Evolutionary conservation across 768 basidiomycete genomes (phyloP), one percentile per base, ranked within the genome.

Genomic region (Rubroboletus satanas): DNA sequence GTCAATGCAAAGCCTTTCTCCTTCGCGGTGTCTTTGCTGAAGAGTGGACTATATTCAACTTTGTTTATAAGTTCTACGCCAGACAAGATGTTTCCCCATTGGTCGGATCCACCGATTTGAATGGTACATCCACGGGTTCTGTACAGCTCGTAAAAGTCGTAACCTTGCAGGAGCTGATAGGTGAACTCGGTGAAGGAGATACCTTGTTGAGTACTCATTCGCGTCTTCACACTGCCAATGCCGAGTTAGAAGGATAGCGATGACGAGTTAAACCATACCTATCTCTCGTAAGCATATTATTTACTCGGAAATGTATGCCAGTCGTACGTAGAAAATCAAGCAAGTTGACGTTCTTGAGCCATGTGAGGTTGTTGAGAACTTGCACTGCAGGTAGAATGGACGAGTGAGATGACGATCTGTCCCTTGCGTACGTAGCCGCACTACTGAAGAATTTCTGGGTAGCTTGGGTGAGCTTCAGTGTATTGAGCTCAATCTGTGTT

Each of bases 151-250:
- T 87, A 81, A 73, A 97, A 99, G 72, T 99, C 97, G 73, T 94
- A 91, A 11, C 93, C 97, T 74, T 99, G 97, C 28, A 99, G 79
- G 23, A 99, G 83, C 66, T 99, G 97, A 70, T 99, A 99, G 4
- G 91, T 85, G 73, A 99, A 98, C 69, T 99, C 97, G 18, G 95
- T 93, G 75, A 96, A 99, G n/a, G 95, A 97, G 57, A 98, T 87
- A 43, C 96, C 96, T 62, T 85, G 82, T 57, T 87, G 84, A 0
- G 90, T 84, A 7, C 77, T 74, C 51, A 98, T 77, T 28, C 96
- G 87, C 29, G 83, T 81, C 55, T 87, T 87, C 36, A 97, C 94
- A 61, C 95, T 97, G 57, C 36, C 32, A 49, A 45, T 12, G 8
- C 28, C 39, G 37, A 10, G 57, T 64, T 54, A 63, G 61, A 45